These are phyloP conservation scores for Sarocladium strictum DNA, from an alignment of 2,329 filamentous ascomycete species.

Conservation along the genomic window DNA sequence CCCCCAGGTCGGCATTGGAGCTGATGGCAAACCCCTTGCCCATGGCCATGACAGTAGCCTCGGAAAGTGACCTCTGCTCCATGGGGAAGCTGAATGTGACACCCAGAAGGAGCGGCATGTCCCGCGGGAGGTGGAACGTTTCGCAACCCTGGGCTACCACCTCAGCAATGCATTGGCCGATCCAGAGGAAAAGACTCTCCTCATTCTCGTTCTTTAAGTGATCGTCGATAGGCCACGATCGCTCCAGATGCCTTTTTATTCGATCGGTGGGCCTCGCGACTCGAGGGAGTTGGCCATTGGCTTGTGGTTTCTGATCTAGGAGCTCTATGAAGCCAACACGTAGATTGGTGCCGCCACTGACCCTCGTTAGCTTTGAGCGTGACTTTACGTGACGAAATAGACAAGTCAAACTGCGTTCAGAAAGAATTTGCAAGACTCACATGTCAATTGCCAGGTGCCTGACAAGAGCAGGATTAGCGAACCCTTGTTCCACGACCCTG, in stretches of 20 bases:
- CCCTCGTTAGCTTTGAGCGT: conserved; percentile 22
- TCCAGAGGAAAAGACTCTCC: conserved; percentile 74
- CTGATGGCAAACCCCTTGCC: conserved; percentile 64
- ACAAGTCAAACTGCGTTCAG: no score
- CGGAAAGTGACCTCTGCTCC: conserved; percentile 55
- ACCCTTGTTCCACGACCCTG: neutral
- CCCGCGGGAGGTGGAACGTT: conserved; percentile 32
- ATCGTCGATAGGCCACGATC: conserved; percentile 67
- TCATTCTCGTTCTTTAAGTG: conserved; percentile 69
- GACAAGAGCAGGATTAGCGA: conserved; percentile 10
- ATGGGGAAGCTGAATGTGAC: conserved; percentile 69
- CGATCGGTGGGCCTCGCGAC: conserved; percentile 23
- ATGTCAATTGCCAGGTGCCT: conserved; percentile 61
- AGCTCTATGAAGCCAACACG: conserved; percentile 63
- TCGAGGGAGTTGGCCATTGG: conserved; percentile 1
- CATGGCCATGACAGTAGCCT: conserved; percentile 62
- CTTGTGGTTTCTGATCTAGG: conserved; percentile 28
- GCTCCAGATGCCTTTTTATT: conserved; percentile 57
- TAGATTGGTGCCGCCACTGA: conserved; percentile 62
- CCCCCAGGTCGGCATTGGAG: conserved; percentile 53
- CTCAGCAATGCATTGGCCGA: conserved; percentile 68
- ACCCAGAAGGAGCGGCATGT: conserved; percentile 52
- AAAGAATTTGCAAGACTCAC: conserved; percentile 39
- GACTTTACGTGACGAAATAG: neutral
- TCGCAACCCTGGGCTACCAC: conserved; percentile 57